phyloP scores from a whole-genome alignment of 345 rosid species.

The Populus alba region DNA sequence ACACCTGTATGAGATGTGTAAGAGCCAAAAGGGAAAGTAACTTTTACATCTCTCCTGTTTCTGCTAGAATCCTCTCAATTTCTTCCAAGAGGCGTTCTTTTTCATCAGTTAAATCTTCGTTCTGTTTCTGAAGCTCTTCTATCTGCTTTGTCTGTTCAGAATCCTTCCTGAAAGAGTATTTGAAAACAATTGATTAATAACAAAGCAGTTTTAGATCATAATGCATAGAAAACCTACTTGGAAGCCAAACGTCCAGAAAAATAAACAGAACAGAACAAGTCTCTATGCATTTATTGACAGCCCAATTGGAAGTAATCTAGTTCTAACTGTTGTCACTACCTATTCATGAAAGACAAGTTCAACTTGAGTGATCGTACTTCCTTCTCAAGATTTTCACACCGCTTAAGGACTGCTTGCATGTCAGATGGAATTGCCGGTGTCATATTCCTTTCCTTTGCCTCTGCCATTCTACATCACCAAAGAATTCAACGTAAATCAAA shows the following conservation, averaged over 20 bases:
- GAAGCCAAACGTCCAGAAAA: background rate
- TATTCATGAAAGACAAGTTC: slow-evolving; percentile 73
- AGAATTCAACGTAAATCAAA: background rate
- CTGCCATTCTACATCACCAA: slow-evolving; percentile 61
- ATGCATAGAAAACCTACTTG: background rate
- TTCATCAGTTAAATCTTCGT: slow-evolving; percentile 52
- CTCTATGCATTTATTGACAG: background rate
- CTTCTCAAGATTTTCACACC: slow-evolving; percentile 70
- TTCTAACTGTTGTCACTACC: slow-evolving; percentile 22
- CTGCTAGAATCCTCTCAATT: slow-evolving; percentile 52
- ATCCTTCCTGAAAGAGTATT: slow-evolving; percentile 47
- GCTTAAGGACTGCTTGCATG: slow-evolving; percentile 52
- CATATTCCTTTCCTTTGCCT: slow-evolving; percentile 63
- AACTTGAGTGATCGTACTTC: slow-evolving; percentile 79
- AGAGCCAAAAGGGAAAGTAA: background rate
- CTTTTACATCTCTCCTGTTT: slow-evolving; percentile 37
- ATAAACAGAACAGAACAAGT: background rate
- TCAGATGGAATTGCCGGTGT: slow-evolving; percentile 54
- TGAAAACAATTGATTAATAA: background rate
- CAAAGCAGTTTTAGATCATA: background rate
- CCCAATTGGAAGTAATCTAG: background rate
- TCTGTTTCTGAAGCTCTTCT: slow-evolving; percentile 67
- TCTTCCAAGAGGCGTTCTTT: slow-evolving; percentile 67
- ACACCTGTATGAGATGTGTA: background rate
- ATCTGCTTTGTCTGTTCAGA: slow-evolving; percentile 77